These are phyloP conservation scores for Boletus subparvulus DNA, from an alignment of 768 basidiomycete species.

Conservation along the genomic window DNA sequence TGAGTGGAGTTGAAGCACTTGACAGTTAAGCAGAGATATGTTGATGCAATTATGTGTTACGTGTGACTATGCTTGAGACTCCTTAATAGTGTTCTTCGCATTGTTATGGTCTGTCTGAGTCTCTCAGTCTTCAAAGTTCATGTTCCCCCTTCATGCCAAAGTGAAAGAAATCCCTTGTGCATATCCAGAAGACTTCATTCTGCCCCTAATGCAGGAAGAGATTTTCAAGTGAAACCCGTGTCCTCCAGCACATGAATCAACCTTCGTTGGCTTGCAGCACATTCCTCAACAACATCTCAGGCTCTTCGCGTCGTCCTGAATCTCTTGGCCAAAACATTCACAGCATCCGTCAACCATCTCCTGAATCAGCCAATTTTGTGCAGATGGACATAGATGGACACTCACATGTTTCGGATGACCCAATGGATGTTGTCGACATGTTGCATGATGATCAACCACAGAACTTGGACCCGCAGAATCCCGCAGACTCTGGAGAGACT, in stretches of 20 bases:
- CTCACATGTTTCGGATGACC: neutral
- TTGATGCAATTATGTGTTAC: too few relatives aligned
- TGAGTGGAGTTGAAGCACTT: too few relatives aligned
- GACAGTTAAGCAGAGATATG: too few relatives aligned
- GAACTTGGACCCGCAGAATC: neutral
- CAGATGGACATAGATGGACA: too few relatives aligned
- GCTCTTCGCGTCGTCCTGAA: neutral
- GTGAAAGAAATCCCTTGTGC: neutral
- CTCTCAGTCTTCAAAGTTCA: too few relatives aligned
- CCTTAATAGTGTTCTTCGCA: too few relatives aligned
- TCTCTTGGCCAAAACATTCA: neutral
- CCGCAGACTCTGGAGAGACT: neutral
- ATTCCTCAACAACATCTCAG: neutral
- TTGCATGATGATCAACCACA: neutral
- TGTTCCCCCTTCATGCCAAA: neutral
- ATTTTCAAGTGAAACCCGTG: neutral
- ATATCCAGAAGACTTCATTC: neutral
- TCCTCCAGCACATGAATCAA: constrained; percentile 1
- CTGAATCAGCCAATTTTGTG: neutral
- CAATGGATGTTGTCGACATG: neutral
- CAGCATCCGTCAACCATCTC: neutral
- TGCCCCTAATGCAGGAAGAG: neutral
- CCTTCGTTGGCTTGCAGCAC: neutral
- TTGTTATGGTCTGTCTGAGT: too few relatives aligned
- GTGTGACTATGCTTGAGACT: too few relatives aligned